phyloP scores from a whole-genome alignment of 2,329 filamentous ascomycete genomes.

The Tolypocladium pustulatum region DNA sequence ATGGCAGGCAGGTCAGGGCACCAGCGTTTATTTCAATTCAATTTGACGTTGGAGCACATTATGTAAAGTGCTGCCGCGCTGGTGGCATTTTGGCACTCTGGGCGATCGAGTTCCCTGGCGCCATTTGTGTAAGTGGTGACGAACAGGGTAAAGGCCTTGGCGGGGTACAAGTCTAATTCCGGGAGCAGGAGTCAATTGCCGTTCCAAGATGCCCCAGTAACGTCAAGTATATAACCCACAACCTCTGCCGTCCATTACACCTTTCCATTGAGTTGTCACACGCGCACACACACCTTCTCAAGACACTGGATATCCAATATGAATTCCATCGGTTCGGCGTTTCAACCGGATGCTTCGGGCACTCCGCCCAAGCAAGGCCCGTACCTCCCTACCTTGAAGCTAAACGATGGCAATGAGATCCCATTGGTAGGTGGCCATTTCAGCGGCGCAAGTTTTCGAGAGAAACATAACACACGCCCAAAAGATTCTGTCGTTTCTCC shows the following conservation, averaged over 20 bases:
- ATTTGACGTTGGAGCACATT: background rate
- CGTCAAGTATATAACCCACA: background rate
- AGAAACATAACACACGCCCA: background rate
- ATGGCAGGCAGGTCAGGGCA: background rate
- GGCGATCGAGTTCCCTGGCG: background rate
- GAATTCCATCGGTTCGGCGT: constrained; percentile 30
- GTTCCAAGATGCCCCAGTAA: background rate
- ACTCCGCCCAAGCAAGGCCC: constrained; percentile 27
- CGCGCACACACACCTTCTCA: background rate
- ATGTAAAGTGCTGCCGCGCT: background rate
- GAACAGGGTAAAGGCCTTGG: background rate
- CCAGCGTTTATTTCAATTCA: background rate
- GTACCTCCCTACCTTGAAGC: constrained; percentile 48
- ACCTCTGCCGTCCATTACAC: too few species aligned
- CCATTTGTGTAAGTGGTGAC: background rate
- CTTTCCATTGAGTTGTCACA: background rate
- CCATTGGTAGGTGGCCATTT: constrained; percentile 43
- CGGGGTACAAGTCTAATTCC: background rate
- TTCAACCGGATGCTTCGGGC: constrained; percentile 28
- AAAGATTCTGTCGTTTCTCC: too few species aligned
- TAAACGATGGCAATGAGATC: constrained; percentile 65
- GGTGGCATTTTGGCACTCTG: background rate
- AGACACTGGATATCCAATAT: constrained; percentile 16
- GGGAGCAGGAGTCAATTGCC: background rate
- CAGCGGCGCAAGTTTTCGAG: too few species aligned